Evolutionary conservation across 2,329 filamentous ascomycete genomes (phyloP).

Genomic region (Cladosporium sp.): DNA sequence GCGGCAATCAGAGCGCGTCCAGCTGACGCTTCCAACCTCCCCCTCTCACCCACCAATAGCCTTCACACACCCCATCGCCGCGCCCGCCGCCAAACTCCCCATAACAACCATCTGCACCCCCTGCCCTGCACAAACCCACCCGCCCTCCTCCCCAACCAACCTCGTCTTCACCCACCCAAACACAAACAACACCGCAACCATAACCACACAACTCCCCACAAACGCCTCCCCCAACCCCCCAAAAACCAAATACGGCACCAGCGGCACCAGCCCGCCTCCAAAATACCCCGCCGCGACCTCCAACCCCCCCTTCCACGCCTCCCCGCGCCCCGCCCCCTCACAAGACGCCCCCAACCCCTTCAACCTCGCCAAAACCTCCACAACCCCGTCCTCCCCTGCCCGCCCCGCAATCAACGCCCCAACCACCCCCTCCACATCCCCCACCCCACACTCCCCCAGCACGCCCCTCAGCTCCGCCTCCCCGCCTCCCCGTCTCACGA

Average conservation of each 20-base stretch:
- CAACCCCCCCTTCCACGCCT: constrained; percentile 49
- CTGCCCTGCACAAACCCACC: constrained; percentile 50
- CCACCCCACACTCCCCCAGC: constrained; percentile 37
- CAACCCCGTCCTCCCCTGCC: constrained; percentile 28
- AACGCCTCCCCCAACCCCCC: constrained; percentile 43
- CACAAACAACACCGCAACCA: constrained; percentile 52
- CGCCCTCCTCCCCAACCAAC: constrained; percentile 39
- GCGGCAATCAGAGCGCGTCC: too few relatives aligned
- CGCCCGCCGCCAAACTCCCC: constrained; percentile 59
- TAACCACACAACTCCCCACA: constrained; percentile 54
- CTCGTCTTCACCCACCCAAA: constrained; percentile 63
- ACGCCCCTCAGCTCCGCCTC: constrained; percentile 35
- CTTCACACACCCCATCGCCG: constrained; percentile 58
- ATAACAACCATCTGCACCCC: constrained; percentile 60
- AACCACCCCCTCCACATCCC: neutral
- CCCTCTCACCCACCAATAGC: constrained; percentile 38
- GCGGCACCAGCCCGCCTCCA: constrained; percentile 62
- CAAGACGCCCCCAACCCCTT: constrained; percentile 32
- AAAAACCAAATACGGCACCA: constrained; percentile 62
- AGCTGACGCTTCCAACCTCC: too few relatives aligned
- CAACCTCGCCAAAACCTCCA: constrained; percentile 44
- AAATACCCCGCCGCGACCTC: constrained; percentile 66
- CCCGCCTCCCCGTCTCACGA: constrained; percentile 11
- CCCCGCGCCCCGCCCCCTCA: constrained; percentile 31
- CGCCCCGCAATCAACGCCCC: neutral